Base-by-base conservation (phyloP, 1,284 basidiomycete genomes). In the Microstroma glucosiphilum region DNA sequence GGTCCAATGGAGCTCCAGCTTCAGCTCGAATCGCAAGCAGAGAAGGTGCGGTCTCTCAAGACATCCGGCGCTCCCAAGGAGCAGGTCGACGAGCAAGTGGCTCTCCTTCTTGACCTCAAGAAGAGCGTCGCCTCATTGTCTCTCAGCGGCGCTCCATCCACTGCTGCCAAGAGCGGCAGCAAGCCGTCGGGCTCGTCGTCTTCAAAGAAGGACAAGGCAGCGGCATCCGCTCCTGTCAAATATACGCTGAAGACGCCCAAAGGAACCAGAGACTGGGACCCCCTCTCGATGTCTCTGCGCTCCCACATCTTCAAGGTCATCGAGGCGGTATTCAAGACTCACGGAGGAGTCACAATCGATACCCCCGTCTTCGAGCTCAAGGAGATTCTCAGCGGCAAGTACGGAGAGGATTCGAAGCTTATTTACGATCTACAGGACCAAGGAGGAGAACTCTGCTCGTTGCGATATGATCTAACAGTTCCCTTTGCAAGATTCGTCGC, bases 341-440 rank as follows among this genome's bases (percentile, higher is more conserved):
- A 89, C 78, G 94, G 96, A 42, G 94, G 88, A 1, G 86, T 88
- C 62, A 92, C 91, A 66, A 91, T 98, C 66, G 94, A 98, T 81
- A 98, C 94, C 1, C 94, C 94, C 62, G 92, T 97, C 19, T 97
- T 98, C 75, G 94, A 98, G 82, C 87, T 94, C 67, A 93, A 92
- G 80, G 94, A 98, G 77, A 88, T 98, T 67, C 83, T 97, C 55
- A 86, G 91, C 0, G 94, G 92, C 68, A 98, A 97, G 82, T 77
- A 79, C 49, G 79, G 80, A 62, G 96, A 98, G 81, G 94, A 98
- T 80, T 86, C 88, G 56, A 98, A 99, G 81, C 87, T 98, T 73
- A 98, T 98, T 72, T 98, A 96, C 80, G 94, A 98, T 81, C 85
- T 99, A 59, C 87, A 89, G 83, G 96, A 98, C 81, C 96, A 98